Conservation (phyloP, 306 rosid genomes). For the Pyrus pyrifolia region DNA sequence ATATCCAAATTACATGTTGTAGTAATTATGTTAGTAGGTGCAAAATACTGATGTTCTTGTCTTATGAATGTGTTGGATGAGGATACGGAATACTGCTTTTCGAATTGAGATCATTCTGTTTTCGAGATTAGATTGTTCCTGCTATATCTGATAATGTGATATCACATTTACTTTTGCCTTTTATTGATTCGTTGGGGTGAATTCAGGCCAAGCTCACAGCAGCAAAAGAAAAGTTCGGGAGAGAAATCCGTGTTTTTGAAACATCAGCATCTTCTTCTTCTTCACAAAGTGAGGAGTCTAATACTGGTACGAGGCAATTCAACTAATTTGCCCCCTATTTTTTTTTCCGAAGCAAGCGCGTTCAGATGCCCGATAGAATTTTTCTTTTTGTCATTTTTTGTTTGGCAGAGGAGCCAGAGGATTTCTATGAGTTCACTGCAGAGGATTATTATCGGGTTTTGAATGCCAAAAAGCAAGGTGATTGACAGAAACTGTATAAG, state of each 20-base stretch:
- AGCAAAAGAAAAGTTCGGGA: conserved; percentile 55
- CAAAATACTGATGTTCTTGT: not conserved
- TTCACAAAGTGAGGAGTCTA: conserved; percentile 28
- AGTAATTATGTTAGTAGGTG: not conserved
- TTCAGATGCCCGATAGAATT: not conserved
- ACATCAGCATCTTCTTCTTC: conserved; percentile 48
- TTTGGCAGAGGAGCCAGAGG: conserved; percentile 54
- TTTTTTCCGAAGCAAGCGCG: not conserved
- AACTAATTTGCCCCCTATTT: not conserved
- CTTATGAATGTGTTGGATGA: not conserved
- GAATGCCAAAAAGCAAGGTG: conserved; percentile 69
- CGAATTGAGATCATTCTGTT: not conserved
- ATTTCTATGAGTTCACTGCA: conserved; percentile 67
- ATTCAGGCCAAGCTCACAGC: conserved; percentile 51
- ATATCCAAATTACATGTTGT: not conserved
- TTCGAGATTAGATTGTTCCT: conserved; percentile 9
- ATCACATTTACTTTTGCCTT: conserved; percentile 1
- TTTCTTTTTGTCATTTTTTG: conserved; percentile 6
- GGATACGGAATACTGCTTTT: not conserved
- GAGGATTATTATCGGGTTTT: conserved; percentile 64
- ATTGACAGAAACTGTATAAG: conserved; percentile 2
- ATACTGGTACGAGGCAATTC: conserved; percentile 31
- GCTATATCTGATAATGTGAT: not conserved
- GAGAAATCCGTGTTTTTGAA: conserved; percentile 69
- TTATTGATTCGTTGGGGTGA: not conserved